Evolutionary conservation across 768 basidiomycete genomes (phyloP).

Genomic region (Thelephora aurantiotincta): DNA sequence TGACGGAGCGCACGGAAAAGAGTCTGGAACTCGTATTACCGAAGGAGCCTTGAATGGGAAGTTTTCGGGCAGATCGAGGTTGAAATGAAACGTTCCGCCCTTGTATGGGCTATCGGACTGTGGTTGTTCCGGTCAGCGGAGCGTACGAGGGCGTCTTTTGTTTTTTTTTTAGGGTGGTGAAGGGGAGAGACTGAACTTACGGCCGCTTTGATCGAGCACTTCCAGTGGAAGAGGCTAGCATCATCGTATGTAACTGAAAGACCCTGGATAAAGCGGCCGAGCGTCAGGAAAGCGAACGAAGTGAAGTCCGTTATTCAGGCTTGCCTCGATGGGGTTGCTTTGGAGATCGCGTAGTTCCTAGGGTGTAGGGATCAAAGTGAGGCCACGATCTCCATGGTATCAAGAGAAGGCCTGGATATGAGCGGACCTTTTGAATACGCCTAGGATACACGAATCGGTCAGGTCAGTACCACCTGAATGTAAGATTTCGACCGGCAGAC

Average conservation of each 20-base stretch:
- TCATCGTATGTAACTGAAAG: slow-evolving; percentile 49
- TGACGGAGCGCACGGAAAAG: slow-evolving; percentile 3
- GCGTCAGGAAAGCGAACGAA: slow-evolving; percentile 5
- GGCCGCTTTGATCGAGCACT: slow-evolving; percentile 59
- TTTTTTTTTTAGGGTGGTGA: slow-evolving; percentile 3
- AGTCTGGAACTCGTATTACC: slow-evolving; percentile 23
- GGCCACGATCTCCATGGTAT: neutral
- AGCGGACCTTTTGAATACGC: slow-evolving; percentile 60
- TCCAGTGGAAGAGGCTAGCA: slow-evolving; percentile 66
- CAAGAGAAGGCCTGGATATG: neutral
- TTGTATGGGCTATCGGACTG: slow-evolving; percentile 76
- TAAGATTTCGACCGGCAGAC: no score
- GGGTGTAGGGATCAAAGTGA: slow-evolving; percentile 5
- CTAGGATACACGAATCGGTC: slow-evolving; percentile 19
- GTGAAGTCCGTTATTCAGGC: neutral
- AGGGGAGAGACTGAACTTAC: slow-evolving; percentile 32
- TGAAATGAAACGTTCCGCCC: slow-evolving; percentile 68
- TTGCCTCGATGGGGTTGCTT: slow-evolving; percentile 50
- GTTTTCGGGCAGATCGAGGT: slow-evolving; percentile 53
- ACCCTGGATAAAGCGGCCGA: slow-evolving; percentile 27
- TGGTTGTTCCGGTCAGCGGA: slow-evolving; percentile 1
- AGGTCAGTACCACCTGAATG: no score
- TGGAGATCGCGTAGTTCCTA: slow-evolving; percentile 58
- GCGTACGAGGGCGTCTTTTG: neutral
- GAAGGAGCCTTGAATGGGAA: slow-evolving; percentile 83